Percentiles rank a stretch among this genome's conserved stretches.
phyloP scores from a whole-genome alignment of 2,329 filamentous ascomycete genomes.

The Nemania diffusa region DNA sequence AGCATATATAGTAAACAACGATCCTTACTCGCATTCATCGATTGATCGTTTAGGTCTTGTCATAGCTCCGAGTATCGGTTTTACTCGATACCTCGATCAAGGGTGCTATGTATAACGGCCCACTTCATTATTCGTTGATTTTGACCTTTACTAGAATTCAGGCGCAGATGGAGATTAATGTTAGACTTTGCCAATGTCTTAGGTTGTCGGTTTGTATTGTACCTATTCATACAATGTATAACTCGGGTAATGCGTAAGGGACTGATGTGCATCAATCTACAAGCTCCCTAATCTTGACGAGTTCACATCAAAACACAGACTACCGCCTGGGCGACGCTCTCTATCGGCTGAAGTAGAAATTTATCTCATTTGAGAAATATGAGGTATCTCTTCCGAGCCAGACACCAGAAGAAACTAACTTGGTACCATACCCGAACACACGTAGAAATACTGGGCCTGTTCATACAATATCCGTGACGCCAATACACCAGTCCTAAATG shows the following conservation, averaged over 20 bases:
- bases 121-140: neutral
- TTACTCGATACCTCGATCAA: too few species aligned
- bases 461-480: constrained; percentile 41
- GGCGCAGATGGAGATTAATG: neutral
- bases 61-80: constrained; percentile 6
- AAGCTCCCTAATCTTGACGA: neutral
- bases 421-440: constrained; percentile 23
- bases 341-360: constrained; percentile 17
- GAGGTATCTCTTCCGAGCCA: constrained; percentile 29
- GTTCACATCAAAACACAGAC: neutral
- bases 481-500: constrained; percentile 39
- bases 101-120: neutral
- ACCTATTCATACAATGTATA: neutral
- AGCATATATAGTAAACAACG: constrained; percentile 3
- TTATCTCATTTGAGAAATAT: constrained; percentile 30
- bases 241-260: neutral
- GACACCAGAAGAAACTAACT: constrained; percentile 27
- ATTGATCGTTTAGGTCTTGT: neutral
- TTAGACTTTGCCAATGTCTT: neutral
- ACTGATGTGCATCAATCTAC: neutral
- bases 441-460: constrained; percentile 32
- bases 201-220: neutral
- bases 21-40: constrained; percentile 5
- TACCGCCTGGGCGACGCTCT: neutral
- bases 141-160: neutral